phyloP scores from a whole-genome alignment of 2,329 filamentous ascomycete genomes.

The Aspergillus bombycis region DNA sequence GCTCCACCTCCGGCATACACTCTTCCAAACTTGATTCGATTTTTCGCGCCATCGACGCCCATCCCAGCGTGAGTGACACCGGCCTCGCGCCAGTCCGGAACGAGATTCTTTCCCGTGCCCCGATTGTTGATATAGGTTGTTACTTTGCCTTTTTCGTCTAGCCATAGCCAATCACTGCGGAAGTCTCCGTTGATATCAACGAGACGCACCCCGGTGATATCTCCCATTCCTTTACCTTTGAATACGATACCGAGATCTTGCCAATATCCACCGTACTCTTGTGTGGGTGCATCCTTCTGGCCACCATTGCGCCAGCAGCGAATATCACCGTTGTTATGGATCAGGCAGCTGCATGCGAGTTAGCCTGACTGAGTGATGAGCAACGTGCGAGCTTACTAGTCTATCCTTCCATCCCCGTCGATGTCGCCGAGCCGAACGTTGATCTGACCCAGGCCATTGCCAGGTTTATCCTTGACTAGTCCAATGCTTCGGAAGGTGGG shows the following conservation, averaged over 20 bases:
- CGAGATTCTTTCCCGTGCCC: not conserved
- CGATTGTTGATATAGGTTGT: conserved; percentile 9
- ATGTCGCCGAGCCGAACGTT: conserved; percentile 1
- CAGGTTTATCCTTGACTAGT: not conserved
- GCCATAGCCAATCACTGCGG: conserved; percentile 4
- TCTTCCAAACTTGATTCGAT: not conserved
- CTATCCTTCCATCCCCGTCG: not conserved
- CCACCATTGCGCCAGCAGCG: not conserved
- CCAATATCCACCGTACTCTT: conserved; percentile 1
- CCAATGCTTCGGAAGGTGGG: not conserved
- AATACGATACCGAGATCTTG: conserved; percentile 3
- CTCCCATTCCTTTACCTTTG: conserved; percentile 3
- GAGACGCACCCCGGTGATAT: conserved; percentile 6
- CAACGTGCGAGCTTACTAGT: not conserved
- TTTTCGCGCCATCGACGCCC: not conserved
- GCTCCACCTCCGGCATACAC: not conserved
- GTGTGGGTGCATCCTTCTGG: not conserved
- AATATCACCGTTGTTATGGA: not conserved
- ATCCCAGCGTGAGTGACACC: conserved; percentile 7
- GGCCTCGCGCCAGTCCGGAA: not conserved
- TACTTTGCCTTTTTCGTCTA: conserved; percentile 3
- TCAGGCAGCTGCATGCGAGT: not conserved
- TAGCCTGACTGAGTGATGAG: not conserved
- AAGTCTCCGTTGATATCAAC: conserved; percentile 14
- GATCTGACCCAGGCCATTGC: not conserved